These are phyloP conservation scores for Scheffersomyces cryptocercus DNA, from an alignment of 1,139 yeast genomes.

Conservation along the genomic window DNA sequence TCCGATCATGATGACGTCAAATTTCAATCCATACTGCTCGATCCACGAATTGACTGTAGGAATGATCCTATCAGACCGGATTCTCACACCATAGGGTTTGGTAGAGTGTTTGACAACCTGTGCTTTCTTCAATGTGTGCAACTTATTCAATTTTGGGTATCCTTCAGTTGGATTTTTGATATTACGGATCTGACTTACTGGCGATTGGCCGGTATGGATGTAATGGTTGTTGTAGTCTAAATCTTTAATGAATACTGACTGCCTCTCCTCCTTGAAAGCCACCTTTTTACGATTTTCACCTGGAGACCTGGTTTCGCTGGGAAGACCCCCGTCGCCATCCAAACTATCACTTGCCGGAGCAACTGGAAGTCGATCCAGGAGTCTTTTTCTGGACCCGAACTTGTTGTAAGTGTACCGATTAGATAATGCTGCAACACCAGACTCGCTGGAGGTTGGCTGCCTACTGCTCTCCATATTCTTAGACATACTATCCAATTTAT, in stretches of 20 bases:
- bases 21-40: constrained; percentile 52
- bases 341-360: background rate
- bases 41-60: constrained; percentile 64
- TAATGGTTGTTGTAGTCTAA: constrained; percentile 76
- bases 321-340: background rate
- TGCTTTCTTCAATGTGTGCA: constrained; percentile 64
- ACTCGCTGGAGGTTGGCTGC: no score
- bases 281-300: background rate
- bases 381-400: constrained; percentile 8
- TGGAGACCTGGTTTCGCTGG: background rate
- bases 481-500: no score
- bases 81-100: constrained; percentile 66
- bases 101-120: constrained; percentile 49
- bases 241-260: constrained; percentile 12
- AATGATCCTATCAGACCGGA: constrained; percentile 53
- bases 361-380: no score
- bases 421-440: background rate
- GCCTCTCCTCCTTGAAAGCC: background rate
- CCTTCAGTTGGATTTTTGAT: constrained; percentile 69
- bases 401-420: constrained; percentile 10
- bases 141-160: constrained; percentile 75
- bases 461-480: no score
- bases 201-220: constrained; percentile 58
- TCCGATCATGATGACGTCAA: constrained; percentile 92
- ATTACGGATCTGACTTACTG: constrained; percentile 67